Evolutionary conservation across 148 eudicot genomes (phyloP).

Genomic region (Amaranthus hypochondriacus): DNA sequence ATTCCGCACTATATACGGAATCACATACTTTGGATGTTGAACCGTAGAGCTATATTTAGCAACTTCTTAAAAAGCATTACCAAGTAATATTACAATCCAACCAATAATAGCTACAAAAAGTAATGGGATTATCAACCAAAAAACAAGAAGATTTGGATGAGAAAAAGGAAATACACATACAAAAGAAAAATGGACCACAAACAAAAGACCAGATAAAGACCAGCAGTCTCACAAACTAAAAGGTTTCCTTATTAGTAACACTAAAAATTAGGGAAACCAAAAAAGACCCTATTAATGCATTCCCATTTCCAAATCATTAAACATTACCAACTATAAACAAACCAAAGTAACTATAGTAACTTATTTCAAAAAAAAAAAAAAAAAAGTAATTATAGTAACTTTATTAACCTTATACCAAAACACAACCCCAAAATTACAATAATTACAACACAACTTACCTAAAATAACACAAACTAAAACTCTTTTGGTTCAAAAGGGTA

Average conservation of each 20-base stretch:
- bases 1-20: no score
- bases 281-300: slow-evolving; percentile 18
- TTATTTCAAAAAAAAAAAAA: no score
- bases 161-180: neutral
- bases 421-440: neutral
- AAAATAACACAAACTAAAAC: neutral
- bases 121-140: no score
- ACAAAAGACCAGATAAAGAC: slow-evolving; percentile 20
- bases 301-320: neutral
- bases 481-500: neutral
- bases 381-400: neutral
- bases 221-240: slow-evolving; percentile 22
- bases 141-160: neutral
- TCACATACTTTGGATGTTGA: no score
- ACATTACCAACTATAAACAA: slow-evolving; percentile 8
- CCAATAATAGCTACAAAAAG: neutral
- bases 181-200: slow-evolving; percentile 15
- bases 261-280: slow-evolving; percentile 7
- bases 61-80: neutral
- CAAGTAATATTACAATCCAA: slow-evolving; percentile 6
- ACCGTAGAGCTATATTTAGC: neutral
- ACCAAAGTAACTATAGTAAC: neutral
- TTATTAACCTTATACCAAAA: neutral
- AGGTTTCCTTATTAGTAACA: slow-evolving; percentile 17
- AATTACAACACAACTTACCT: neutral